A percentile compares a stretch with the other conserved stretches of the same genome.
Evolutionary conservation across 306 rosid genomes (phyloP).

Genomic region (Pachyrhizus erosus): DNA sequence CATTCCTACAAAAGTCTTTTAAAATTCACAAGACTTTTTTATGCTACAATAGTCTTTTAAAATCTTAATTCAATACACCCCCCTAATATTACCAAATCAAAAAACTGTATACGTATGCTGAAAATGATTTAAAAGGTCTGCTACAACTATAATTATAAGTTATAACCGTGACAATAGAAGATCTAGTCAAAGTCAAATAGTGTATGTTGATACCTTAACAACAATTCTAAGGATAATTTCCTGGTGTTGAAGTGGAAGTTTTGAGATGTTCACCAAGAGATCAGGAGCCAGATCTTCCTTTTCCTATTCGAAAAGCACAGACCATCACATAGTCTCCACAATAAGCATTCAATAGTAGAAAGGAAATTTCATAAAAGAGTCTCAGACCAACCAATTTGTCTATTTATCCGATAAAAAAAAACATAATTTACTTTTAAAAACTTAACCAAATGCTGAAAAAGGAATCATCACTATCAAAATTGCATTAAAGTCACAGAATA

Average conservation of each 20-base stretch:
- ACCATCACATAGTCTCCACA: slow-evolving; percentile 38
- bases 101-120: not conserved
- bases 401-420: not conserved
- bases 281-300: slow-evolving; percentile 81
- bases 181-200: not conserved
- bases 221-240: slow-evolving; percentile 84
- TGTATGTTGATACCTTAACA: slow-evolving; percentile 60
- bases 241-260: slow-evolving; percentile 89
- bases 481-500: slow-evolving; percentile 13
- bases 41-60: too few species aligned
- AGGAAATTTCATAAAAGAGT: not conserved
- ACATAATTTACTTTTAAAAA: not conserved
- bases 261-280: slow-evolving; percentile 78
- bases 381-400: slow-evolving; percentile 16
- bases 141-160: not conserved
- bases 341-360: slow-evolving; percentile 12
- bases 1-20: too few species aligned
- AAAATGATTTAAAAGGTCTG: not conserved
- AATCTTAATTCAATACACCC: too few species aligned
- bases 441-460: slow-evolving; percentile 5
- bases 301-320: slow-evolving; percentile 57
- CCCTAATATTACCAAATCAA: not conserved
- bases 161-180: not conserved
- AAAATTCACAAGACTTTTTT: too few species aligned
- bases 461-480: slow-evolving; percentile 17